phyloP scores from a whole-genome alignment of 345 rosid species.

The Capsella bursapastoris region DNA sequence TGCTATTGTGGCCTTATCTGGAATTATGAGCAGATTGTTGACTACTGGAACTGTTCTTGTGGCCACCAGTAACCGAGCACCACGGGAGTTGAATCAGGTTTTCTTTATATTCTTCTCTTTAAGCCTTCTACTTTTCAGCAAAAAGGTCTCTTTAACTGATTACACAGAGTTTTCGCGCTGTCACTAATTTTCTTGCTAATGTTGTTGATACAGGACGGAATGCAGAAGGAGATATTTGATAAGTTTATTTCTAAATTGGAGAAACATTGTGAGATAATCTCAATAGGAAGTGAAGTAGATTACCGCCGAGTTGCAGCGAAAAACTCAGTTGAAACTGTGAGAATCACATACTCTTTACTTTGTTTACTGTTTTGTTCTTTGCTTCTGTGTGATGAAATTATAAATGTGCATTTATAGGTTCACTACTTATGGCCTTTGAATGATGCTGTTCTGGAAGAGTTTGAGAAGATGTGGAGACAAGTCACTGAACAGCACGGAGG shows the following conservation, averaged over 20 bases:
- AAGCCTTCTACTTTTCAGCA: conserved; percentile 14
- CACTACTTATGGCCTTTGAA: conserved; percentile 81
- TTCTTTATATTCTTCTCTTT: conserved; percentile 4
- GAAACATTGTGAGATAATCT: conserved; percentile 75
- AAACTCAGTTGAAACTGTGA: conserved; percentile 59
- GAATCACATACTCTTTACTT: conserved; percentile 15
- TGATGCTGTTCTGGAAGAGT: conserved; percentile 51
- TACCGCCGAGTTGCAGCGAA: conserved; percentile 79
- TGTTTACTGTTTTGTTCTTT: conserved; percentile 23
- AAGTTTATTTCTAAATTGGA: conserved; percentile 72
- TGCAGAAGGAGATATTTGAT: conserved; percentile 85
- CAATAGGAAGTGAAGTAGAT: conserved; percentile 83
- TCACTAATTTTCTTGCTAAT: conserved; percentile 13
- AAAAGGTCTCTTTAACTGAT: background rate
- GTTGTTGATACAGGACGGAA: conserved; percentile 72
- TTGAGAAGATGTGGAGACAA: conserved; percentile 71
- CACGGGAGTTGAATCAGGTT: conserved; percentile 89
- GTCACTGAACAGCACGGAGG: conserved; percentile 63
- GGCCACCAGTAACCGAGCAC: conserved; percentile 93
- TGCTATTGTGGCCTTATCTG: conserved; percentile 99
- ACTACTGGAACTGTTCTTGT: conserved; percentile 87
- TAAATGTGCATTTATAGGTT: conserved; percentile 54
- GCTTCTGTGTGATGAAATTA: conserved; percentile 35
- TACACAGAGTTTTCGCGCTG: background rate
- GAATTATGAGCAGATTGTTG: conserved; percentile 93